phyloP scores from a whole-genome alignment of 2,329 filamentous ascomycete genomes.

The Paradendryphiella salina region DNA sequence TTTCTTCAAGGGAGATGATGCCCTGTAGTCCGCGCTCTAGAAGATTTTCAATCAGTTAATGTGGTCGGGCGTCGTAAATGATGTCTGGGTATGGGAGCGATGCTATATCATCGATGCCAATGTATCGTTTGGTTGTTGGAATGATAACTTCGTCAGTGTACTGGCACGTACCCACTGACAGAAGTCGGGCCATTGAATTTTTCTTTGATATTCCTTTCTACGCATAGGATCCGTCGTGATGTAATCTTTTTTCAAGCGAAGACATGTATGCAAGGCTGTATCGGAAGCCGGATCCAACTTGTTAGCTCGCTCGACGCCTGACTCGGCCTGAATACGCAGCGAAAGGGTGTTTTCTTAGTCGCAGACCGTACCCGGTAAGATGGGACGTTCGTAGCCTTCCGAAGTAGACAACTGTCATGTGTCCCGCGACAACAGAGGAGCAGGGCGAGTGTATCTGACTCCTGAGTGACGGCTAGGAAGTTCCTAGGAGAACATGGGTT shows the following conservation, averaged over 20 bases:
- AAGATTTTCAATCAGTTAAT: neutral
- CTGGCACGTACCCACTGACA: too few species aligned
- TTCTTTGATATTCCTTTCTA: too few species aligned
- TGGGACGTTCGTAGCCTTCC: neutral
- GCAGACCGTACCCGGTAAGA: neutral
- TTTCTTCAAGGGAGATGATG: neutral
- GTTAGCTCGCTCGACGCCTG: neutral
- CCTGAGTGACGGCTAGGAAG: neutral
- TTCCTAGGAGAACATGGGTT: neutral
- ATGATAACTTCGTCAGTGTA: too few species aligned
- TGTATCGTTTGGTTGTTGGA: neutral
- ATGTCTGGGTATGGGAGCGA: neutral
- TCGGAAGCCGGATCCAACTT: neutral
- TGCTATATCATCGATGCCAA: slow-evolving; percentile 3
- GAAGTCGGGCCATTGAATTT: too few species aligned
- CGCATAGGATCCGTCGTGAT: neutral
- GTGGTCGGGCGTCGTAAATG: neutral
- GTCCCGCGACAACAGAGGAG: neutral
- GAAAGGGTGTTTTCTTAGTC: neutral
- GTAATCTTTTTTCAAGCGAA: neutral
- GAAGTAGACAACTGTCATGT: neutral
- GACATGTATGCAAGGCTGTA: neutral
- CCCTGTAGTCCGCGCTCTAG: neutral
- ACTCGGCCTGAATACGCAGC: too few species aligned
- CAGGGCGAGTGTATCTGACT: neutral